Base-by-base conservation (phyloP, 192 early-diverging fungal species). In the Coemansia sp. region DNA sequence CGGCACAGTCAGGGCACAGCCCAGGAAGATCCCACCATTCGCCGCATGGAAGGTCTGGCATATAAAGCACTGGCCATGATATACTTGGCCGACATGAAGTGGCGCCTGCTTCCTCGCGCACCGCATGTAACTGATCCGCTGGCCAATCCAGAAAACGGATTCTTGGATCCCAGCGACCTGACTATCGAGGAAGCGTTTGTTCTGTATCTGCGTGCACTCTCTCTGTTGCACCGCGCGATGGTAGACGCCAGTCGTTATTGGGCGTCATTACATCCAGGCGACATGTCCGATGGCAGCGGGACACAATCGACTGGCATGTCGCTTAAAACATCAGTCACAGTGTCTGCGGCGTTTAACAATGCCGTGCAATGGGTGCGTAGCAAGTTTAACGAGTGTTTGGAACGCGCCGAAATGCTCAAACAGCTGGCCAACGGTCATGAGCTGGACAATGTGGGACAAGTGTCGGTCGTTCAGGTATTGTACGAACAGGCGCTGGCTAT, bases 381-480 rank as follows among this genome's bases (percentile, higher is more conserved):
- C 52, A 86, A 89, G 59, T 98, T 95, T 68, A 95, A 98, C 76
- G 90, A 90, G 52, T 95, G 92, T 53, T 66, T 96, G 9, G 93
- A 95, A 14, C 82, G 87, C 5, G 96, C 94, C 0, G 88, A 94
- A 68, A 69, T 78, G 21, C 83, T 86, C 7, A 85, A 85, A 34
- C 82, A 75, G 38, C 77, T 81, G 17, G 76, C 81, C 23, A 82
- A 87, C 31, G 83, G 86, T 48, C 60, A 75, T n/a, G 75, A 83
- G 22, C 76, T 80, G 37, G 82, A 75, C 15, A 73, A 79, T 38
- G 74, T 85, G 2, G 58, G 68, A 3, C 65, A 68, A 4, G 72
- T 80, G 10, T 83, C 79, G 10, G 81, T 88, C 5, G 88, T 88
- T n/a, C 88, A 88, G 54, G 64, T 91, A 17, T 71, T 93, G 2